These are phyloP conservation scores for Oryza nivara DNA, from an alignment of 176 grass and related monocot species.

Conservation along the genomic window DNA sequence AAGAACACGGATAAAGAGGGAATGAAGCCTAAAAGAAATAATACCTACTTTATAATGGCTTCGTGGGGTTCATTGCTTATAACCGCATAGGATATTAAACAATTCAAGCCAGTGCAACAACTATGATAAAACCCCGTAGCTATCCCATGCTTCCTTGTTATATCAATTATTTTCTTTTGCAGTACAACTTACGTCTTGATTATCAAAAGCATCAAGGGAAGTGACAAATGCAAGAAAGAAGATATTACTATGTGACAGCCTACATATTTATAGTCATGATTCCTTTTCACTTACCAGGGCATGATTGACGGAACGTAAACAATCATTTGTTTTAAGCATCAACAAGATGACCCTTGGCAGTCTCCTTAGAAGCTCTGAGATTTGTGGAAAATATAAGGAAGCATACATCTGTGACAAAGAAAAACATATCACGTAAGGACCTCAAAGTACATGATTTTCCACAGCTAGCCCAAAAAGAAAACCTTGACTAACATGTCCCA, in stretches of 20 bases:
- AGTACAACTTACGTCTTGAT: neutral
- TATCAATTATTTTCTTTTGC: neutral
- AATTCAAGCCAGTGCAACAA: constrained; percentile 22
- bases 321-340: constrained; percentile 99
- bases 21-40: constrained; percentile 5
- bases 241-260: constrained; percentile 5
- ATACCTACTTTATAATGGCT: neutral
- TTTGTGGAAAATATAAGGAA: constrained; percentile 74
- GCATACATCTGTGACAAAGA: constrained; percentile 71
- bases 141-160: constrained; percentile 20
- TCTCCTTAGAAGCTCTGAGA: constrained; percentile 85
- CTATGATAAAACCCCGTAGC: neutral
- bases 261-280: constrained; percentile 13
- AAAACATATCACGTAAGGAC: constrained; percentile 5
- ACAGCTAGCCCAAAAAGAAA: constrained; percentile 13
- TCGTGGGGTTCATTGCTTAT: constrained; percentile 6
- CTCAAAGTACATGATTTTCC: neutral
- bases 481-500: neutral
- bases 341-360: constrained; percentile 90
- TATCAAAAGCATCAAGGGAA: neutral
- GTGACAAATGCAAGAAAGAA: constrained; percentile 16
- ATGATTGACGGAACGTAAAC: constrained; percentile 88
- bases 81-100: constrained; percentile 9
- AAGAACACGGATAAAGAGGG: neutral
- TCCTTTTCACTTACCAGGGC: constrained; percentile 62